phyloP scores from a whole-genome alignment of 2,329 filamentous ascomycete species.

The Neoscytalidium dimidiatum region DNA sequence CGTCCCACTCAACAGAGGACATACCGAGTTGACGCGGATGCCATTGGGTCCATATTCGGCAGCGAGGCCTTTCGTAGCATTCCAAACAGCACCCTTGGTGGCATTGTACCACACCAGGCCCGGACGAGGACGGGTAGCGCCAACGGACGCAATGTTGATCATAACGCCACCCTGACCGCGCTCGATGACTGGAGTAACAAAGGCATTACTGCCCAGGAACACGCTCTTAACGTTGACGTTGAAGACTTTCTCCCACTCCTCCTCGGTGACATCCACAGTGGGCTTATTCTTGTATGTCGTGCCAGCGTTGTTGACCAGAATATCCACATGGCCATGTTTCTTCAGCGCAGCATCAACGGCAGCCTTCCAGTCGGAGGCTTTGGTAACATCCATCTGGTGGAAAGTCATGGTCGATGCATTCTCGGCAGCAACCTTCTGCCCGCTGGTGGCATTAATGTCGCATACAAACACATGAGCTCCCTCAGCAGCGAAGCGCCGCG shows the following conservation, averaged over 20 bases:
- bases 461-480: conserved; percentile 64
- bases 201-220: conserved; percentile 60
- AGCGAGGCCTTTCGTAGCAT: conserved; percentile 66
- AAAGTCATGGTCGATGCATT: conserved; percentile 35
- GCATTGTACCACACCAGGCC: conserved; percentile 72
- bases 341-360: conserved; percentile 56
- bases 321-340: conserved; percentile 59
- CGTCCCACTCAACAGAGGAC: conserved; percentile 67
- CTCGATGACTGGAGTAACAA: conserved; percentile 62
- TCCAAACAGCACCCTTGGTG: conserved; percentile 66
- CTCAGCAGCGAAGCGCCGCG: conserved; percentile 59
- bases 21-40: conserved; percentile 73
- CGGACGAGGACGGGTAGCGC: conserved; percentile 61
- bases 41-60: conserved; percentile 72
- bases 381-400: conserved; percentile 55
- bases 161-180: conserved; percentile 61
- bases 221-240: conserved; percentile 70
- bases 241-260: conserved; percentile 67
- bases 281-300: conserved; percentile 57
- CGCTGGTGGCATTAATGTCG: conserved; percentile 59
- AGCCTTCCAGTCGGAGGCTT: conserved; percentile 52
- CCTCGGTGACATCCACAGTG: conserved; percentile 64
- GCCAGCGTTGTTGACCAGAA: conserved; percentile 64
- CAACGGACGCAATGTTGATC: conserved; percentile 67
- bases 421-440: conserved; percentile 50